Conservation (phyloP, 495 filamentous ascomycete genomes). For the Neurospora tetraspora region DNA sequence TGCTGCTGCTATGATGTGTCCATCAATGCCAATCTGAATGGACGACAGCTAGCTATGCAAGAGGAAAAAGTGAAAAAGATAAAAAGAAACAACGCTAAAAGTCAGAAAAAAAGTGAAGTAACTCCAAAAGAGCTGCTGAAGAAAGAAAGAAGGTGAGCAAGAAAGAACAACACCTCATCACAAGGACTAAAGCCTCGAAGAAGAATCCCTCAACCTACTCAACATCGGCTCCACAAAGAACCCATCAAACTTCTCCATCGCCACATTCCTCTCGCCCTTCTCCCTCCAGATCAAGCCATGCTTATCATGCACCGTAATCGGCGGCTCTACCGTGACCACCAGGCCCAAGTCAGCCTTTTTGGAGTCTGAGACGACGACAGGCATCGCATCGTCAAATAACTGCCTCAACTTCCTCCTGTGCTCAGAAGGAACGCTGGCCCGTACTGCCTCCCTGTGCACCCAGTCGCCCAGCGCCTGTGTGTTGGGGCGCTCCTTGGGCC, state of each 20-base stretch:
- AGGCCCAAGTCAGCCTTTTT: slow-evolving; percentile 1
- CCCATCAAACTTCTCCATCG: slow-evolving; percentile 6
- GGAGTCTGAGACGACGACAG: background rate
- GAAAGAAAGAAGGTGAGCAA: background rate
- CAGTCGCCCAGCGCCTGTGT: slow-evolving; percentile 22
- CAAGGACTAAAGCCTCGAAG: slow-evolving; percentile 1
- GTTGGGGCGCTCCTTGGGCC: slow-evolving; percentile 4
- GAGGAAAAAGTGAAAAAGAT: background rate
- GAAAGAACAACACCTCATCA: background rate
- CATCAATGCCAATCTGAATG: background rate
- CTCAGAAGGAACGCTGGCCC: slow-evolving; percentile 1
- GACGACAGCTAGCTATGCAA: background rate
- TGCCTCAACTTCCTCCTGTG: slow-evolving; percentile 6
- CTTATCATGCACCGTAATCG: slow-evolving; percentile 14
- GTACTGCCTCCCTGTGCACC: slow-evolving; percentile 24
- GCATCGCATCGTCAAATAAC: slow-evolving; percentile 12
- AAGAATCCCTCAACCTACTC: background rate
- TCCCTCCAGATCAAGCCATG: slow-evolving; percentile 11
- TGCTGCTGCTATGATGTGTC: background rate
- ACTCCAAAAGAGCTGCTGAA: background rate
- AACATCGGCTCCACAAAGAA: background rate
- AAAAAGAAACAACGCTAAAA: background rate
- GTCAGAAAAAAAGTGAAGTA: background rate
- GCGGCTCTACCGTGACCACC: slow-evolving; percentile 7
- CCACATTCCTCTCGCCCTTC: slow-evolving; percentile 7